Percentiles rank a stretch among this genome's conserved stretches.
Conservation (phyloP, 768 basidiomycete genomes). For the Boletellus ananiceps region DNA sequence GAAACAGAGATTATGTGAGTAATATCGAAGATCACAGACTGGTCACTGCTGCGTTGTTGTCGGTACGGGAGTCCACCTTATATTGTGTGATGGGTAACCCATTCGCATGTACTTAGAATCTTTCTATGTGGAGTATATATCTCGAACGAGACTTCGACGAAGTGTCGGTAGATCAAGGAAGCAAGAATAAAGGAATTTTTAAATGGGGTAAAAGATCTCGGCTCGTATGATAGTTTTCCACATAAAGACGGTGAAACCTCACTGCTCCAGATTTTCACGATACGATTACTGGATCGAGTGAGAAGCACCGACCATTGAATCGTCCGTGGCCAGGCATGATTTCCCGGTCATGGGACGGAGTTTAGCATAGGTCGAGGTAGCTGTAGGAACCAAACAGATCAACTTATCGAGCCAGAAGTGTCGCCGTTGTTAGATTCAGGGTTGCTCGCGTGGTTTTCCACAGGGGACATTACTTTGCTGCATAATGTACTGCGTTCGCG, state of each 20-base stretch:
- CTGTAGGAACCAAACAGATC: background rate
- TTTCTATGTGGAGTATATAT: background rate
- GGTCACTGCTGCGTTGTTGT: no score
- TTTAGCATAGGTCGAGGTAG: background rate
- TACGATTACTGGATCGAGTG: background rate
- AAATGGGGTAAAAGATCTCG: background rate
- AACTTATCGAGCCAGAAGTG: background rate
- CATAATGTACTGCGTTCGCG: constrained; percentile 23
- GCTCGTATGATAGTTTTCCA: background rate
- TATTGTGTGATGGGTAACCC: background rate
- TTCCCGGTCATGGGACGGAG: constrained; percentile 1
- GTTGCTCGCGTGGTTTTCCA: constrained; percentile 1
- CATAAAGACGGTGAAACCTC: background rate
- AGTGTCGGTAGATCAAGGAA: background rate
- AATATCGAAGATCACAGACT: no score
- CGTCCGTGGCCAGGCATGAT: constrained; percentile 10
- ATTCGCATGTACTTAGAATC: background rate
- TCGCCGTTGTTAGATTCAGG: background rate
- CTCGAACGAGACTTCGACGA: background rate
- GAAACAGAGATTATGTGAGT: no score
- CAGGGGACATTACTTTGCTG: constrained; percentile 8
- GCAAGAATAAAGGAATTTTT: background rate
- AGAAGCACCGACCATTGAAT: background rate
- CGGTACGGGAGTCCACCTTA: no score
- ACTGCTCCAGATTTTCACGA: background rate